phyloP scores from a whole-genome alignment of 768 basidiomycete genomes.

The Macrolepiota fuliginosa region DNA sequence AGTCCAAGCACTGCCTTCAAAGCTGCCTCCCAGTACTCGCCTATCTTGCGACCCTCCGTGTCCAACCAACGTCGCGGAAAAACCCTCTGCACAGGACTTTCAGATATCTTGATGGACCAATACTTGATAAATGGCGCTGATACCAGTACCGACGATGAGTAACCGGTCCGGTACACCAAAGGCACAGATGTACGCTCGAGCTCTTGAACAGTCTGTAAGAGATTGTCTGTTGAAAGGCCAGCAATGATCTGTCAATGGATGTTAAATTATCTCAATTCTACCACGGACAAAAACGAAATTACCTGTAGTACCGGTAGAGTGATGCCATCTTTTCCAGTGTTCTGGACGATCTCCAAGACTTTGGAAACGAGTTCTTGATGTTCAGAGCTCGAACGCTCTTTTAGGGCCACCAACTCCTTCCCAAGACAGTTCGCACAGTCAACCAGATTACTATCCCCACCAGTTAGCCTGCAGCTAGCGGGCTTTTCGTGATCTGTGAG shows the following conservation, averaged over 20 bases:
- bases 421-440: constrained; percentile 47
- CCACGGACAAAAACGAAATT: background rate
- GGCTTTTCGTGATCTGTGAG: constrained; percentile 34
- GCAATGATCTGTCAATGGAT: background rate
- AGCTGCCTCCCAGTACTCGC: constrained; percentile 71
- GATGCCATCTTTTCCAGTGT: constrained; percentile 37
- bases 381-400: constrained; percentile 24
- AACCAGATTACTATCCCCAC: constrained; percentile 28
- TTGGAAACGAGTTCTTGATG: constrained; percentile 28
- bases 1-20: constrained; percentile 64
- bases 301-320: constrained; percentile 22
- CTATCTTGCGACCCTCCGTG: constrained; percentile 57
- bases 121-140: constrained; percentile 45
- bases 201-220: constrained; percentile 12
- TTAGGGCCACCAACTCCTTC: constrained; percentile 33
- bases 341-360: constrained; percentile 34
- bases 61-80: constrained; percentile 80
- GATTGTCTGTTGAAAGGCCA: background rate
- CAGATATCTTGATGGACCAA: constrained; percentile 59
- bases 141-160: constrained; percentile 51
- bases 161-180: constrained; percentile 68
- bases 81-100: constrained; percentile 40
- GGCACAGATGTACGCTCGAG: constrained; percentile 51
- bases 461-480: constrained; percentile 46
- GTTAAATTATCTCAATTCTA: background rate